Base-by-base conservation (phyloP, 139 green algal genomes). In the Closterium sp. region DNA sequence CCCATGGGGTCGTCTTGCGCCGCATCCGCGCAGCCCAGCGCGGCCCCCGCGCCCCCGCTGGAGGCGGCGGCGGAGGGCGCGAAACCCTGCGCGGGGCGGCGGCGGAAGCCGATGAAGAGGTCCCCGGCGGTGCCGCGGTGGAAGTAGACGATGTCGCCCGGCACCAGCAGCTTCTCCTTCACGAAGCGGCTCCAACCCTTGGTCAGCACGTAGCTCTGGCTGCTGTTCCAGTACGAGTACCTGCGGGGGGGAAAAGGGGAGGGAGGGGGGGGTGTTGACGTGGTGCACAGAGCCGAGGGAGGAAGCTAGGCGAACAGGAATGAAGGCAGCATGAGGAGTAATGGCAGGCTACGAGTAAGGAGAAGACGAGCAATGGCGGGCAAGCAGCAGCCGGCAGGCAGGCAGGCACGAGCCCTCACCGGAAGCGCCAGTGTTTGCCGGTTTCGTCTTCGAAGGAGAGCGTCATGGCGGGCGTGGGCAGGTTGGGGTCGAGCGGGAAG, bases 211-310 rank as follows among this genome's bases (percentile, higher is more conserved):
- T 94, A 94, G 34, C 92, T 94, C 90, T 94, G 92, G 86, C 90
- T 93, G 87, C 89, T 93, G 84, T 93, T 94, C 92, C 92, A 94
- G 28, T 93, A 94, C 8, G 89, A 93, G 85, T 94, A 94, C 34
- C 89, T 92, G 89, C 6, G 25, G 7, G 33, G 33, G 85, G 10
- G 33, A 88, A 66, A 85, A 21, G 43, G 43, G 43, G 43, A 66
- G 55, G 55, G 4, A 76, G 55, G 55, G 55, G 55, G 55, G 4
- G 55, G 38, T 66, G 38, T 66, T 5, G 38, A 10, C 4, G 2
- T 5, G 38, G 38, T 66, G 38, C n/a, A n/a, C n/a, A n/a, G n/a
- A n/a, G n/a, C n/a, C n/a, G n/a, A 16, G 38, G 1, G 4, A 12
- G 38, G 38, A 66, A 66, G 2, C 1, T 5, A 12, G 38, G 38